Base-by-base conservation (phyloP, 2,329 filamentous ascomycete genomes). In the Botryotinia globosa region DNA sequence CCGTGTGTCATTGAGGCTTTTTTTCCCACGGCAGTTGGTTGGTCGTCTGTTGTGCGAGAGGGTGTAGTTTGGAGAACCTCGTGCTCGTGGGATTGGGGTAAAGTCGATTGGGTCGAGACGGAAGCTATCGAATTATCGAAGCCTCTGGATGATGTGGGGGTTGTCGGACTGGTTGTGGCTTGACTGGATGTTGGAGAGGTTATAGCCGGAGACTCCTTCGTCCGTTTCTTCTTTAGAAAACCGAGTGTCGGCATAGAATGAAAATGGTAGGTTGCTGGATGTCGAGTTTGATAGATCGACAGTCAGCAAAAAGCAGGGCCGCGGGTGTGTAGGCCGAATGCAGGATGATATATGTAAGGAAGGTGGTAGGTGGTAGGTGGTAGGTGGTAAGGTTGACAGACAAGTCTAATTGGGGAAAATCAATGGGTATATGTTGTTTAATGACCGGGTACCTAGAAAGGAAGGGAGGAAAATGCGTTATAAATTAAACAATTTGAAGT, bases 221-320 rank as follows among this genome's bases (percentile, higher is more conserved):
- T 97, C 89, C 94, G 91, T 89, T 97, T 97, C 89, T 97, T 98
- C 89, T 98, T 98, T 82, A 98, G 90, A 82, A 98, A 94, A 84
- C 94, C 94, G 87, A 98, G 89, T 83, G 89, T 93, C 90, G 94
- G 96, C 96, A 99, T 98, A 81, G 78, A 79, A 79, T 79, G 76
- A 74, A 77, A 77, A 37, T 77, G 74, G 73, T 65, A 70, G 69
- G 73, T 74, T 75, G 74, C 72, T 77, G 74, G 75, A 54, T 66
- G 73, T 78, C 78, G 77, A 78, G 76, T 54, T 54, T 70, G 72
- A 68, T 76, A 32, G 69, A 75, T 77, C 77, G 77, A 75, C 75
- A 74, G 75, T 72, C 74, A 75, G 76, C 74, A 77, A 42, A 64
- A 64, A n/a, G 59, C 62, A 45, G 44, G 71, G 64, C 68, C 74